Percentiles rank a stretch among this genome's conserved stretches.
Evolutionary conservation across 345 rosid genomes (phyloP).

Genomic region (Acer campestre): DNA sequence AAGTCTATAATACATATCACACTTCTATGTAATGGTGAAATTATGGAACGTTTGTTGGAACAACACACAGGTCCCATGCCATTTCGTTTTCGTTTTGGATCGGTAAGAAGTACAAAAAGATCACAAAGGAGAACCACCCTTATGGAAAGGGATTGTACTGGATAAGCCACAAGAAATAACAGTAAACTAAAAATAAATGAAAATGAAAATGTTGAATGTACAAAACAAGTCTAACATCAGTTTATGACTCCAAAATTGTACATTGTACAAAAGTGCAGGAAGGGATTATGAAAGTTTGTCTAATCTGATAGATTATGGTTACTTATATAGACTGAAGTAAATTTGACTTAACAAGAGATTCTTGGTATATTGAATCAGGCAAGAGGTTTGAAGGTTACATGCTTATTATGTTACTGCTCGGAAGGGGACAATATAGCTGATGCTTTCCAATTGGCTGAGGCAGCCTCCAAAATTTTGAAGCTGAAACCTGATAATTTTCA

Average conservation of each 20-base stretch:
- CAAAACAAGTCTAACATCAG: not conserved
- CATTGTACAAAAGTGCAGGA: not conserved
- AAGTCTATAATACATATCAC: not conserved
- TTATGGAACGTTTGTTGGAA: too few species aligned
- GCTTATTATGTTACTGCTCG: slow-evolving; percentile 88
- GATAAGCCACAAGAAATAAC: not conserved
- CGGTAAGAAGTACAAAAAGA: not conserved
- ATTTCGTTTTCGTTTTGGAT: not conserved
- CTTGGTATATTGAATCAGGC: slow-evolving; percentile 51
- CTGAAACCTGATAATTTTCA: slow-evolving; percentile 41
- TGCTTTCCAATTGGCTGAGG: slow-evolving; percentile 78
- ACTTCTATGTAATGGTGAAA: not conserved
- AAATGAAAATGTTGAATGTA: not conserved
- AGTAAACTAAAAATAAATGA: not conserved
- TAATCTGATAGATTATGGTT: not conserved
- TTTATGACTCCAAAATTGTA: not conserved
- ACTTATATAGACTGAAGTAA: not conserved
- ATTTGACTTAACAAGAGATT: slow-evolving; percentile 17
- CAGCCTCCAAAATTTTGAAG: slow-evolving; percentile 55
- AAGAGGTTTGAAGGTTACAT: slow-evolving; percentile 77
- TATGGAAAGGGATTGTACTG: not conserved
- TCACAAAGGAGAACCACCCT: not conserved
- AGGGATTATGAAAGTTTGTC: not conserved
- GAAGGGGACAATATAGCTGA: slow-evolving; percentile 93
- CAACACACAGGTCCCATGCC: not conserved